Evolutionary conservation across 805 yeast genomes (phyloP), one percentile per base, ranked within the genome.

Genomic region (Yamadazyma scolyti): DNA sequence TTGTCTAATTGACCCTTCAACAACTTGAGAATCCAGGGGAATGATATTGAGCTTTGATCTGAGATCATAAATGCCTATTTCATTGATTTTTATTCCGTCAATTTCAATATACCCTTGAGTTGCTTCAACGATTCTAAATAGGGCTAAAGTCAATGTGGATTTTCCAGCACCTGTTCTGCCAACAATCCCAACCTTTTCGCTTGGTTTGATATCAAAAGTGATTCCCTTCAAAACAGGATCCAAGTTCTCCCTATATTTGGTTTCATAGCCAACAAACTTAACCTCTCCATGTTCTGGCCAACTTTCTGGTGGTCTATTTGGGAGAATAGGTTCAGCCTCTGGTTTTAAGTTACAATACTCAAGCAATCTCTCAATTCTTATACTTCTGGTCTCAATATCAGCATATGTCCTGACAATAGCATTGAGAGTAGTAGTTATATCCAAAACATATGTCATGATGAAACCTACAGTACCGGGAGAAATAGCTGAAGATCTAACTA

Each of bases 161-260:
- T 88, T 88, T 42, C 97, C 97, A 2, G 97, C 97, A 42, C 97
- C 97, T 0, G 97, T 89, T 53, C 97, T 75, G 15, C 97, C 97
- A 34, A 90, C 97, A 57, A 89, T 88, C 40, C 97, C 97, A 50
- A 89, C 69, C 56, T 90, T 90, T 54, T 90, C 97, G 35, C 73
- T 65, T 1, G 89, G 76, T 28, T 76, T 69, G 46, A 90, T 76
- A 9, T 71, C 60, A 14, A 90, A 50, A 36, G 64, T 69, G 45
- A 90, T 73, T 36, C 79, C 65, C 46, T 79, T 82, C 58, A 90
- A 66, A 4, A 86, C 93, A 13, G 83, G 71, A 29, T 85, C 95
- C 41, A 90, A 68, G 37, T 81, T 88, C 9, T 79, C 75, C 55
- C 96, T 77, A 52, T 90, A 90, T 37, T 85, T 73, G 4, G 96